Evolutionary conservation across 108 stramenopile species (phyloP).

Genomic region (Skeletonema potamos): DNA sequence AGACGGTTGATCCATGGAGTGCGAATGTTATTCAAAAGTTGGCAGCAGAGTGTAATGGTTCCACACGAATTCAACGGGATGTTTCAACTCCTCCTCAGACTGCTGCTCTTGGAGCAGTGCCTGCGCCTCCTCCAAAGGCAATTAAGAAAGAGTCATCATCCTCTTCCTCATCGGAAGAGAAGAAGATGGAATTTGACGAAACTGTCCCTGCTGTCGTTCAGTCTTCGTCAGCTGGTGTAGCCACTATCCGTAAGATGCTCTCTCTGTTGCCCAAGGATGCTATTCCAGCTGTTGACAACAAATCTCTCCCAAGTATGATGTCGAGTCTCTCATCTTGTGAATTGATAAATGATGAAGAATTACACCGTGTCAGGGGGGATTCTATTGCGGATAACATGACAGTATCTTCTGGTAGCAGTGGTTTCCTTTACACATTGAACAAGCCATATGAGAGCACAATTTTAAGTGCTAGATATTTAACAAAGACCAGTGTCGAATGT

Average conservation of each 20-base stretch:
- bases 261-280: slow-evolving; percentile 17
- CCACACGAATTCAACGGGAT: not conserved
- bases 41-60: slow-evolving; percentile 46
- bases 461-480: slow-evolving; percentile 73
- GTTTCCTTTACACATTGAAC: slow-evolving; percentile 53
- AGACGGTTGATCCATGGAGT: slow-evolving; percentile 85
- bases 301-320: slow-evolving; percentile 46
- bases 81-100: not conserved
- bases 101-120: slow-evolving; percentile 2
- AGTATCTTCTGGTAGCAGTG: slow-evolving; percentile 50
- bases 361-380: slow-evolving; percentile 6
- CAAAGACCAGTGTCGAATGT: slow-evolving; percentile 58
- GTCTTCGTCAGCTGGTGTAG: slow-evolving; percentile 31
- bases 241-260: slow-evolving; percentile 36
- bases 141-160: not conserved
- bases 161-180: slow-evolving; percentile 26
- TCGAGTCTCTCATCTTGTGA: slow-evolving; percentile 67
- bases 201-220: not conserved
- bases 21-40: slow-evolving; percentile 48
- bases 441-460: slow-evolving; percentile 71
- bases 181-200: slow-evolving; percentile 36
- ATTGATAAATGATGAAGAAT: slow-evolving; percentile 47
- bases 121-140: slow-evolving; percentile 8
- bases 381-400: slow-evolving; percentile 58
- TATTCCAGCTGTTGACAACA: slow-evolving; percentile 41